phyloP scores from a whole-genome alignment of 371 early-diverging fungal species.

The Rozella allomycis region DNA sequence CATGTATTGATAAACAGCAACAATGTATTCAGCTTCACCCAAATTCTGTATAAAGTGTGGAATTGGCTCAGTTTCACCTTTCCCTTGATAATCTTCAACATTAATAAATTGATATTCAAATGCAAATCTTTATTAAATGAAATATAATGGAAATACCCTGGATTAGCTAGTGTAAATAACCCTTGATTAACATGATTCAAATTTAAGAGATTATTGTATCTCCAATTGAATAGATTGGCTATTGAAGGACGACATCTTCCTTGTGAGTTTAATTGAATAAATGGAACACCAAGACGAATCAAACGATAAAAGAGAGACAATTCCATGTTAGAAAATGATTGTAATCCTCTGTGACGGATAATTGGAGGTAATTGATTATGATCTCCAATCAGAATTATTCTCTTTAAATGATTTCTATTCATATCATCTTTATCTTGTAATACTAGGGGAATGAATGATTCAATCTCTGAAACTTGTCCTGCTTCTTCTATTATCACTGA shows the following conservation, averaged over 20 bases:
- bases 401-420: conserved; percentile 39
- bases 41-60: conserved; percentile 59
- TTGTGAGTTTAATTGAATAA: conserved; percentile 55
- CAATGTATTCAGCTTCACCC: conserved; percentile 89
- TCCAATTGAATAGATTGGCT: conserved; percentile 59
- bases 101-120: conserved; percentile 64
- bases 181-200: conserved; percentile 19
- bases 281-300: conserved; percentile 69
- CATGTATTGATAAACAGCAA: conserved; percentile 87
- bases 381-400: conserved; percentile 89
- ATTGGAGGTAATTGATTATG: conserved; percentile 88
- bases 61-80: conserved; percentile 62
- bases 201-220: conserved; percentile 43
- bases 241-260: conserved; percentile 59
- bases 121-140: conserved; percentile 15
- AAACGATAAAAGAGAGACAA: conserved; percentile 75
- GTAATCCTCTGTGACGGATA: conserved; percentile 58
- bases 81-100: conserved; percentile 43
- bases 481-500: conserved; percentile 93
- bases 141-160: no score
- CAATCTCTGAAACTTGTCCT: conserved; percentile 86
- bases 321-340: conserved; percentile 65
- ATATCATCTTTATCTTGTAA: conserved; percentile 40
- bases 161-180: conserved; percentile 39
- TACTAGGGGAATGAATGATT: conserved; percentile 76